Base-by-base conservation (phyloP, 139 green algal species). In the Micractinium sp. region DNA sequence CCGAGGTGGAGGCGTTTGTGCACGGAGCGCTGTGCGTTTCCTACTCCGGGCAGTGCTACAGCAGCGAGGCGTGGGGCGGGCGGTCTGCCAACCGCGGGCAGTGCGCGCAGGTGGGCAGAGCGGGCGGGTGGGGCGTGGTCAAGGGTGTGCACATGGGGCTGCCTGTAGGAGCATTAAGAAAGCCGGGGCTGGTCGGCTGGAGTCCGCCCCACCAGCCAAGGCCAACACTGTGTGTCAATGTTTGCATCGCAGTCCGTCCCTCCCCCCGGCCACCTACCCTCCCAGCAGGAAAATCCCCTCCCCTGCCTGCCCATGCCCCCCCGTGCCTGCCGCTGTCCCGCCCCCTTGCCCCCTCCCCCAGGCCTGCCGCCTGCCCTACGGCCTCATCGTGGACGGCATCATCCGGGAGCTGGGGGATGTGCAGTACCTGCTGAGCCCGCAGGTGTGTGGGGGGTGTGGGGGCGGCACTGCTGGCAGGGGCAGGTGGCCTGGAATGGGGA, bases 11-110 rank as follows among this genome's bases (percentile, higher is more conserved):
- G 92, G 95, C 94, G 1, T 98, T 98, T 92, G 94, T 96, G 75
- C 96, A 98, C 88, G 96, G 96, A 41, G 96, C 96, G 13, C 87
- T 98, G 67, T 98, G 96, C 90, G 96, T 98, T 39, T 95, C 91
- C 63, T 98, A 97, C 93, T 89, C 47, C 25, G 93, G 93, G 33
- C 92, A 96, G 92, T 98, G 96, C 93, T 98, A 96, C 91, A 93
- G 78, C 71, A 93, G 71, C 33, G 96, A 98, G 91, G 95, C 96
- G 0, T 98, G 96, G 96, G 96, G 96, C 35, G 96, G 96, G 29
- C 92, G 96, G n/a, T 94, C 82, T 27, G 96, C 96, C 39, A 98
- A 98, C 93, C 89, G 96, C 18, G 96, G 96, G 1, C 96, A 98
- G 91, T 98, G 96, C 87, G 95, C 96, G 33, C 96, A 97, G 92